Percentiles rank a stretch among this genome's conserved stretches.
phyloP scores from a whole-genome alignment of 2,329 filamentous ascomycete species.

The Aspergillus pseudonomiae region DNA sequence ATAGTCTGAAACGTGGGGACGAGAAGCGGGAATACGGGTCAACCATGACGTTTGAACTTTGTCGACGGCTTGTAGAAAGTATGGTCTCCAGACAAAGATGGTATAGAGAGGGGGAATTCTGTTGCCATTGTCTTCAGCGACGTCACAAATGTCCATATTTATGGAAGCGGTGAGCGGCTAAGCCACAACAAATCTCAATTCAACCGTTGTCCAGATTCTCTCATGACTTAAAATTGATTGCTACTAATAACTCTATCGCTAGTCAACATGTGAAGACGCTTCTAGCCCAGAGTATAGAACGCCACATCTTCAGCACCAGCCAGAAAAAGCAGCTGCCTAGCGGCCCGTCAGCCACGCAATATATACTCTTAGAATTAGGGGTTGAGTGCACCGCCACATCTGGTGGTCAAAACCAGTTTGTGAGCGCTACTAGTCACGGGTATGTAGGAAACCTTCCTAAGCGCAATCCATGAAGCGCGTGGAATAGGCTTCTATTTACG shows the following conservation, averaged over 20 bases:
- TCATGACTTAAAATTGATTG: not conserved
- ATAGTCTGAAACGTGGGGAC: not conserved
- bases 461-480: too few species aligned
- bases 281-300: slow-evolving; percentile 2
- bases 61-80: not conserved
- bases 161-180: slow-evolving; percentile 15
- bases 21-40: slow-evolving; percentile 6
- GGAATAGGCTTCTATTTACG: not conserved
- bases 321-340: slow-evolving; percentile 22
- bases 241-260: not conserved
- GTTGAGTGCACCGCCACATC: not conserved
- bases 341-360: slow-evolving; percentile 20
- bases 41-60: slow-evolving; percentile 10
- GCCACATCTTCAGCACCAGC: slow-evolving; percentile 13
- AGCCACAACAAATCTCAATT: slow-evolving; percentile 1
- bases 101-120: not conserved
- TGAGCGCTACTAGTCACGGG: too few species aligned
- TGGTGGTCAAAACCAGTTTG: too few species aligned
- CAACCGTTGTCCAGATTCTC: not conserved
- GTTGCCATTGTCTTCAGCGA: slow-evolving; percentile 11
- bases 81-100: not conserved
- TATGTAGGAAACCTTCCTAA: too few species aligned
- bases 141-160: slow-evolving; percentile 18
- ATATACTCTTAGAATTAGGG: not conserved
- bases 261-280: not conserved